Percentiles rank a stretch among this genome's conserved stretches.
Evolutionary conservation across 768 basidiomycete species (phyloP).

Genomic region (Xerocomellus dryophilus): DNA sequence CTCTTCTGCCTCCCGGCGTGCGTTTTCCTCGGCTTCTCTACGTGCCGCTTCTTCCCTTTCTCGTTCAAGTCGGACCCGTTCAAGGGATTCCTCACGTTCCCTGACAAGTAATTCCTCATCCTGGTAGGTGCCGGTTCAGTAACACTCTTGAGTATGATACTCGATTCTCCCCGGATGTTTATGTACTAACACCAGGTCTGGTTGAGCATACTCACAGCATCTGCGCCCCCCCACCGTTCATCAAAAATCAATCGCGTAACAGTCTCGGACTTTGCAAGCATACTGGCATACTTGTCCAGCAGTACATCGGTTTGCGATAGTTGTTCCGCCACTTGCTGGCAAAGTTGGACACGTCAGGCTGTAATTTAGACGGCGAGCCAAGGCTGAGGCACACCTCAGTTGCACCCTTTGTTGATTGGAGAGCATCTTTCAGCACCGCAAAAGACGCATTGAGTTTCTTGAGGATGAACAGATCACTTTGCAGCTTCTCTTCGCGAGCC

Average conservation of each 20-base stretch:
- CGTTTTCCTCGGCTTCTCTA: conserved; percentile 40
- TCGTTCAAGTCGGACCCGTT: conserved; percentile 34
- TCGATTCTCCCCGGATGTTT: neutral
- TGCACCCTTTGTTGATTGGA: conserved; percentile 60
- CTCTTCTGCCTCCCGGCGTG: conserved; percentile 31
- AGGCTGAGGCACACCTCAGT: conserved; percentile 53
- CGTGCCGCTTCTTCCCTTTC: conserved; percentile 35
- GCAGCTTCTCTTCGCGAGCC: conserved; percentile 67
- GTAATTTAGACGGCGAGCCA: neutral
- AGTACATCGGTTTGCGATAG: conserved; percentile 69
- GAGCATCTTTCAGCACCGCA: conserved; percentile 62
- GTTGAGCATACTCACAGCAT: conserved; percentile 48
- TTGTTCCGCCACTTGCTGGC: conserved; percentile 62
- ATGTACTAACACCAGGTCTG: neutral
- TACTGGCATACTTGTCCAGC: conserved; percentile 69
- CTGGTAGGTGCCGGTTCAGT: conserved; percentile 33
- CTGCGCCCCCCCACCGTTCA: conserved; percentile 72
- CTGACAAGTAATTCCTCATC: conserved; percentile 56
- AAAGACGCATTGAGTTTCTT: conserved; percentile 72
- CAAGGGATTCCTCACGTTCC: conserved; percentile 36
- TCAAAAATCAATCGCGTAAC: conserved; percentile 69
- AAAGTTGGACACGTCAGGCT: neutral
- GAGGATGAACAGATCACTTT: conserved; percentile 68
- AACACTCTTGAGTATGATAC: neutral
- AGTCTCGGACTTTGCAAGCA: conserved; percentile 68